Base-by-base conservation (phyloP, 202 grass and related monocot species). In the Cymbopogon flexuosus region DNA sequence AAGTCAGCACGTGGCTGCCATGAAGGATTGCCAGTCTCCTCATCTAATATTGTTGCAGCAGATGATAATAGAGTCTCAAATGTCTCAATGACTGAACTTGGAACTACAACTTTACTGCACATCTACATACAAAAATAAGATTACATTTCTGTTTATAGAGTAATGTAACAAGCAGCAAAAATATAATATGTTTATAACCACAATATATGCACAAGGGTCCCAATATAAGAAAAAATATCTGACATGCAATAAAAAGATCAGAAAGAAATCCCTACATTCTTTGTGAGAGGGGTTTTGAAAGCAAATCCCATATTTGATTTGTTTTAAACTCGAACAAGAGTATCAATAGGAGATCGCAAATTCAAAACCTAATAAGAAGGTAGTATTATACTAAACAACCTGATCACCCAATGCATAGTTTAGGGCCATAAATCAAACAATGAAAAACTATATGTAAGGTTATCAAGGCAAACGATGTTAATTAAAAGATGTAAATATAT, bases 51-150 rank as follows among this genome's bases (percentile, higher is more conserved):
- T 79, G 73, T 91, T 56, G 85, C 90, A 81, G 96, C 92, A 90
- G 92, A 89, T 81, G 96, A 93, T 77, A 99, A 70, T 22, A 99
- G 78, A 54, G 87, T 87, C 87, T 96, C 96, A 83, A 91, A 96
- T 62, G 84, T 80, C 83, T 93, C 96, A 31, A 93, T 87, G 65
- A 96, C 77, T 70, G 90, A 95, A 91, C 73, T 85, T 80, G 96
- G 92, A 19, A 79, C 66, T 65, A 99, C 71, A 91, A 96, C 92
- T 90, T 99, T 99, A 86, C 96, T 93, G 79, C 92, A 96, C 92
- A 99, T 96, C 96, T 99, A 88, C 77, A 84, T 24, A 62, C n/a
- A 84, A 84, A 83, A 21, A 86, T n/a, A 59, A 62, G 79, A 68
- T 72, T 35, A 70, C 7, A 56, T 36, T 60, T 67, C 64, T 46